A percentile compares a stretch with the other conserved stretches of the same genome.
Evolutionary conservation across 495 filamentous ascomycete genomes (phyloP).

Genomic region (Penicillium taxi): DNA sequence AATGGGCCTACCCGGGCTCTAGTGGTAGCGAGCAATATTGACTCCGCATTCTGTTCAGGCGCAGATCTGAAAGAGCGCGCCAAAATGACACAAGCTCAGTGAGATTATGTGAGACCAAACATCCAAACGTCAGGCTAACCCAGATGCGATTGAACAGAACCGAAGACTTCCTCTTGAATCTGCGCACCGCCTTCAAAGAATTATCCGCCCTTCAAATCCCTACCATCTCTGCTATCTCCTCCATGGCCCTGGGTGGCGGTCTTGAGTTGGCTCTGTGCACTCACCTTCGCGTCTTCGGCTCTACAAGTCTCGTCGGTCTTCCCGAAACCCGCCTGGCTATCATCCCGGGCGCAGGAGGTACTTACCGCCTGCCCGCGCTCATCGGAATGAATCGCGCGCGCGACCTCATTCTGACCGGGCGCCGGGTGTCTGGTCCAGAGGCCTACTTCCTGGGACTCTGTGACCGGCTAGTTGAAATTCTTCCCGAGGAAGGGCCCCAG

Average conservation of each 20-base stretch:
- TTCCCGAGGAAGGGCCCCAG: constrained; percentile 46
- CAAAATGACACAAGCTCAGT: constrained; percentile 65
- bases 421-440: constrained; percentile 68
- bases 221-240: constrained; percentile 76
- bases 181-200: constrained; percentile 61
- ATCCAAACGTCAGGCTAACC: too few relatives aligned
- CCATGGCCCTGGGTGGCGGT: constrained; percentile 80
- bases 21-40: constrained; percentile 68
- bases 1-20: constrained; percentile 62
- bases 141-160: constrained; percentile 44
- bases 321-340: constrained; percentile 90
- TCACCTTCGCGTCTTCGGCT: constrained; percentile 73
- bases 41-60: constrained; percentile 83
- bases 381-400: constrained; percentile 69
- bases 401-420: constrained; percentile 79
- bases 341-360: constrained; percentile 90
- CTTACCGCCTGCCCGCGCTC: constrained; percentile 68
- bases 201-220: constrained; percentile 72
- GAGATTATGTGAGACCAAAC: constrained; percentile 12
- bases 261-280: constrained; percentile 85
- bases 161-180: constrained; percentile 60
- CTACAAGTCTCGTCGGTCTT: constrained; percentile 64
- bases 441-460: constrained; percentile 78
- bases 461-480: constrained; percentile 70
- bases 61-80: constrained; percentile 88